Base-by-base conservation (phyloP, 305 asterid genomes). In the Fraxinus albicans region DNA sequence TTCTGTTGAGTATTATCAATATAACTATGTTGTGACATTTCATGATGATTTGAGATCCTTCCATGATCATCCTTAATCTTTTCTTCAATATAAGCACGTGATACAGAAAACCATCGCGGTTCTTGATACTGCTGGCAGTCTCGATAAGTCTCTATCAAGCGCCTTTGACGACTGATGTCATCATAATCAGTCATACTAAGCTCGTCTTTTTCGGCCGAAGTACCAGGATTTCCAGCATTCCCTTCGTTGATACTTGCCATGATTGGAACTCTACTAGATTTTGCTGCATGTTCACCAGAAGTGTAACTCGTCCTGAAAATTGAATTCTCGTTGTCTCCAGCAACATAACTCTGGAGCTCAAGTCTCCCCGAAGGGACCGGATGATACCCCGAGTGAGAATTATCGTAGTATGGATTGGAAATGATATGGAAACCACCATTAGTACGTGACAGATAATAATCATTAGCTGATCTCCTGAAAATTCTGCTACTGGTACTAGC, bases 381-480 rank as follows among this genome's bases (percentile, higher is more conserved):
- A 73, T 77, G 91, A 80, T 89, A 80, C 1, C 89, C 90, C 9
- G 93, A 84, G 19, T 25, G 75, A 27, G 92, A 88, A 55, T 74
- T 73, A 25, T 90, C 91, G 3, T 87, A 73, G 38, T 81, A 72
- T 0, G 85, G 84, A 80, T 86, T 85, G 5, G 79, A 36, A 47
- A 82, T 83, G 77, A 84, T 86, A 4, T 80, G 89, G 1, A 85
- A 50, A 77, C 85, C 90, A 3, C 88, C 90, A 34, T 74, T 15
- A 73, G 90, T 81, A 29, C 87, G 89, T 0, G 91, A 84, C 29
- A 87, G 88, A 74, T 88, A 94, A 85, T 92, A 94, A 69, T 92
- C 97, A 3, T 92, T 93, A 0, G 98, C 96, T 4, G 97, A 84
- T 85, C 88, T 89, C 80, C 79, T 84, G 86, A 92, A 93, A 47